A percentile compares a stretch with the other conserved stretches of the same genome.
phyloP scores from a whole-genome alignment of 2,329 filamentous ascomycete genomes.

The Microascus cirrosus region DNA sequence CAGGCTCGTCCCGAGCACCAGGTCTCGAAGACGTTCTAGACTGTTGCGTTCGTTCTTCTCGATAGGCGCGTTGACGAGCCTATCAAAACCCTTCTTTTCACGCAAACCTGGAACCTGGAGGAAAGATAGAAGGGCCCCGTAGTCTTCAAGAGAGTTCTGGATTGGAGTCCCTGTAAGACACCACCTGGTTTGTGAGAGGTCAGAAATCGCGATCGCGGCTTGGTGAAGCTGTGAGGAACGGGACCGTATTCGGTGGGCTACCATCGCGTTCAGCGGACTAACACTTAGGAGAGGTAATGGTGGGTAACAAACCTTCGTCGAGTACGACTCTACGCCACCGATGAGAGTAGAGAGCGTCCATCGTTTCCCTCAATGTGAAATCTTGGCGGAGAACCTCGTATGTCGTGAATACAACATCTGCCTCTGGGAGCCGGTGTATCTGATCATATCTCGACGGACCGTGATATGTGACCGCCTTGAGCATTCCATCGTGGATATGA shows the following conservation, averaged over 20 bases:
- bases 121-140: conserved; percentile 22
- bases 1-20: not conserved
- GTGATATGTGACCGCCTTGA: not conserved
- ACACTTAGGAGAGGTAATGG: not conserved
- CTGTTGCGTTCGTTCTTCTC: not conserved
- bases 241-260: conserved; percentile 25
- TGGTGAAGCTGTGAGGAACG: conserved; percentile 16
- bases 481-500: not conserved
- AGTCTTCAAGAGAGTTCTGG: conserved; percentile 27
- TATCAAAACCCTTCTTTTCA: not conserved
- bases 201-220: conserved; percentile 10
- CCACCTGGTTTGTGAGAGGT: conserved; percentile 19
- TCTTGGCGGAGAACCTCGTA: not conserved
- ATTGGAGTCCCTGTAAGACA: conserved; percentile 29
- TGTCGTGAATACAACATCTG: not conserved
- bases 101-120: conserved; percentile 14
- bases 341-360: conserved; percentile 2
- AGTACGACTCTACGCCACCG: conserved; percentile 22
- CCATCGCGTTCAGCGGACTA: not conserved
- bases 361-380: not conserved
- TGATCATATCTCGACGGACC: not conserved
- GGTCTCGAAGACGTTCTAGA: not conserved
- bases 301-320: conserved; percentile 23
- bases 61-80: not conserved
- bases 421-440: too few species aligned